phyloP scores from a whole-genome alignment of 768 basidiomycete genomes.

The Trametes coccinea region DNA sequence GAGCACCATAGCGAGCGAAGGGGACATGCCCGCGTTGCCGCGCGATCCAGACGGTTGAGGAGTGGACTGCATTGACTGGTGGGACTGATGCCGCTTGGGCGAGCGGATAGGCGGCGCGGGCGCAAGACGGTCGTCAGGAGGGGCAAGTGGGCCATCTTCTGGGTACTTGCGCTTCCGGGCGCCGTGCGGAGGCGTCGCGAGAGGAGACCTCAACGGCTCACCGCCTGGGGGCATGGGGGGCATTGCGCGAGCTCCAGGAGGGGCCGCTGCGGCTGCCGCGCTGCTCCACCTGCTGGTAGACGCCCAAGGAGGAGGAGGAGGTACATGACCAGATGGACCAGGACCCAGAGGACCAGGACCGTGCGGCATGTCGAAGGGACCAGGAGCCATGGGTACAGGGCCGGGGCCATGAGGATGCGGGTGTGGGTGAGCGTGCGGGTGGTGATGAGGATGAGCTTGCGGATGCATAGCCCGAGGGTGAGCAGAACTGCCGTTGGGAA shows the following conservation, averaged over 20 bases:
- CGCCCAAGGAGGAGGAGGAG: conserved; percentile 41
- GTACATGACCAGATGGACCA: conserved; percentile 25
- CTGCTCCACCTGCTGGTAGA: conserved; percentile 34
- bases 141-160: conserved; percentile 27
- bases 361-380: conserved; percentile 12
- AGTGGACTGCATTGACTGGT: conserved; percentile 25
- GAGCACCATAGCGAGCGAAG: conserved; percentile 63
- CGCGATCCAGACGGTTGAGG: conserved; percentile 29
- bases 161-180: conserved; percentile 38
- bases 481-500: conserved; percentile 18
- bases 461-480: conserved; percentile 19
- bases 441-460: conserved; percentile 28
- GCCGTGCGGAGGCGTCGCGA: conserved; percentile 13
- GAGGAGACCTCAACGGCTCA: conserved; percentile 15
- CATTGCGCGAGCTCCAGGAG: conserved; percentile 27
- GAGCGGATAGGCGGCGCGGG: conserved; percentile 22
- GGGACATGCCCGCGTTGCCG: conserved; percentile 46
- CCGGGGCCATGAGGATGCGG: conserved; percentile 38
- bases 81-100: conserved; percentile 30
- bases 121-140: conserved; percentile 21
- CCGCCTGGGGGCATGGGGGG: conserved; percentile 7
- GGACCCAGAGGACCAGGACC: conserved; percentile 8
- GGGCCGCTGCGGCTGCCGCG: conserved; percentile 31
- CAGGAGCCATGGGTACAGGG: conserved; percentile 33
- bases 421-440: conserved; percentile 40